These are phyloP conservation scores for Cylindrodendrum hubeiense DNA, from an alignment of 2,329 filamentous ascomycete genomes.

Conservation along the genomic window DNA sequence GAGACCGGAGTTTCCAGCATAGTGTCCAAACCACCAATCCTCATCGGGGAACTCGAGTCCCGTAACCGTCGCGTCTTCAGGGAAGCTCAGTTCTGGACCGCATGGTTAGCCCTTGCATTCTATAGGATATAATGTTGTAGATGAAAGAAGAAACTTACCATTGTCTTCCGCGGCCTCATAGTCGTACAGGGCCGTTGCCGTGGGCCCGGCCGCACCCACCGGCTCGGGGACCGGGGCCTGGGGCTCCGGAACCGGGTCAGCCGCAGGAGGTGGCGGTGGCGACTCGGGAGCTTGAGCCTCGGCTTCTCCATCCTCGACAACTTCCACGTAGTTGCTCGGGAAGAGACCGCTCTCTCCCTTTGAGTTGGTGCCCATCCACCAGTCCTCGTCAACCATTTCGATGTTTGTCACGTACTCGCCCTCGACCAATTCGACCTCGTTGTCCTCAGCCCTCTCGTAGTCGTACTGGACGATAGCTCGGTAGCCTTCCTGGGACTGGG, in stretches of 20 bases:
- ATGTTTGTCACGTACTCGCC: slow-evolving; percentile 92
- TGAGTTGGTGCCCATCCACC: slow-evolving; percentile 96
- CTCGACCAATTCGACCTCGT: slow-evolving; percentile 92
- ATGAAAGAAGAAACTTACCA: slow-evolving; percentile 56
- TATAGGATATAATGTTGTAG: not conserved
- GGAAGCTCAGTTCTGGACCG: slow-evolving; percentile 79
- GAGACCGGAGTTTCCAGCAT: slow-evolving; percentile 81
- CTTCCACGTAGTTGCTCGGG: slow-evolving; percentile 96
- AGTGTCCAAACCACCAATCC: slow-evolving; percentile 98
- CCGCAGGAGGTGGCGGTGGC: slow-evolving; percentile 48
- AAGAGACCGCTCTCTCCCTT: slow-evolving; percentile 90
- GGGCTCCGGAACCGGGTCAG: slow-evolving; percentile 48
- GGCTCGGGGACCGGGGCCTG: slow-evolving; percentile 55
- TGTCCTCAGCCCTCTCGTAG: slow-evolving; percentile 97
- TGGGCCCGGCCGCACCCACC: slow-evolving; percentile 64
- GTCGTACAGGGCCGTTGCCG: slow-evolving; percentile 90
- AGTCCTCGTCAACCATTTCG: slow-evolving; percentile 97
- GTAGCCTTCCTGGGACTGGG: slow-evolving; percentile 66
- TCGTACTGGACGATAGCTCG: slow-evolving; percentile 90
- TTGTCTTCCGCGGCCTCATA: slow-evolving; percentile 99
- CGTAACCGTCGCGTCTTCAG: slow-evolving; percentile 86
- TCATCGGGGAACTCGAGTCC: slow-evolving; percentile 96
- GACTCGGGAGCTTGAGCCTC: slow-evolving; percentile 48
- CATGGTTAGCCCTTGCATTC: slow-evolving; percentile 44
- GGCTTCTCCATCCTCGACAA: slow-evolving; percentile 76